These are phyloP conservation scores for Penicillium frequentans DNA, from an alignment of 2,329 filamentous ascomycete genomes.

Conservation along the genomic window DNA sequence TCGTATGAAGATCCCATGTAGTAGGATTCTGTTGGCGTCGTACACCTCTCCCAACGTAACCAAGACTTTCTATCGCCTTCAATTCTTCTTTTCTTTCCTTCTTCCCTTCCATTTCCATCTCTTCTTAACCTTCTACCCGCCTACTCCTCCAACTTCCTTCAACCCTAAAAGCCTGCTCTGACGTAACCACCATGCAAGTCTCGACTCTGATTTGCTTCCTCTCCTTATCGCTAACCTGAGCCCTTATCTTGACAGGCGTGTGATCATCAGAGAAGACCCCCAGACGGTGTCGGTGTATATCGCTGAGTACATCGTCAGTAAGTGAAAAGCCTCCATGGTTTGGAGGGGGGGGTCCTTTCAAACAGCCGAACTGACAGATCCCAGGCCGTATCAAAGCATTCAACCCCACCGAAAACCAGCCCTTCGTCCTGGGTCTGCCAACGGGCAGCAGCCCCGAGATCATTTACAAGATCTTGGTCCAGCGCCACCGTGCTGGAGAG, in stretches of 20 bases:
- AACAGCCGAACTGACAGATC: slow-evolving; percentile 5
- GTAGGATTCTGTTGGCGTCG: slow-evolving; percentile 20
- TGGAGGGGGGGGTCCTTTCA: background rate
- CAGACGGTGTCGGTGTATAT: slow-evolving; percentile 70
- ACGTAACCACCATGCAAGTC: slow-evolving; percentile 33
- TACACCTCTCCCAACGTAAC: slow-evolving; percentile 27
- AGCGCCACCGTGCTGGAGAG: slow-evolving; percentile 46
- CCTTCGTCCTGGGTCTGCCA: slow-evolving; percentile 80
- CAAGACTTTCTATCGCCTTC: slow-evolving; percentile 6
- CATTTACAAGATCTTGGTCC: slow-evolving; percentile 74
- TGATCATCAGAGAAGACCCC: slow-evolving; percentile 77
- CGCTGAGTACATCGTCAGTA: slow-evolving; percentile 76
- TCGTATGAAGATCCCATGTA: slow-evolving; percentile 6
- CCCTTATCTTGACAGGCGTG: slow-evolving; percentile 60
- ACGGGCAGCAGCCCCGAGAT: slow-evolving; percentile 79
- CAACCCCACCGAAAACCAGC: slow-evolving; percentile 67
- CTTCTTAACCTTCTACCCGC: background rate
- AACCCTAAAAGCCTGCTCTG: slow-evolving; percentile 14
- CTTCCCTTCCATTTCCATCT: background rate
- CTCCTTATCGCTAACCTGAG: slow-evolving; percentile 9
- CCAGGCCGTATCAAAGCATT: slow-evolving; percentile 75
- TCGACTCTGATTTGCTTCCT: background rate
- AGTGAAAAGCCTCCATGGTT: slow-evolving; percentile 20
- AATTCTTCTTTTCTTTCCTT: slow-evolving; percentile 5
- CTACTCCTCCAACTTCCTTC: background rate